Conservation (phyloP, 352 stramenopile species). For the Pilasporangium apinafurcum region DNA sequence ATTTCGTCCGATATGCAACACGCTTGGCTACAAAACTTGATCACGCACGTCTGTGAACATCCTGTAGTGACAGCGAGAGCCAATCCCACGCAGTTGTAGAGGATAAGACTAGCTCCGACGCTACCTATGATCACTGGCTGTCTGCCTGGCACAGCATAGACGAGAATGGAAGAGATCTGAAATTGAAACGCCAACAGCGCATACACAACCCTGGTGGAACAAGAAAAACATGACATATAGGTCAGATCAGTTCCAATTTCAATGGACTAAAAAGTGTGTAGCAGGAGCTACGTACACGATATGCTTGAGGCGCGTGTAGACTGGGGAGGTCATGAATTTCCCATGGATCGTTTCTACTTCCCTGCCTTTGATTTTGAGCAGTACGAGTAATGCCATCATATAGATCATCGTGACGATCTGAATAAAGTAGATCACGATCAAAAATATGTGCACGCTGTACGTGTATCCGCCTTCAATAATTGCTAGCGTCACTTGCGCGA, state of each 20-base stretch:
- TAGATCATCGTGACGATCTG: constrained; percentile 41
- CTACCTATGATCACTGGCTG: constrained; percentile 12
- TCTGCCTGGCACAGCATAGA: constrained; percentile 13
- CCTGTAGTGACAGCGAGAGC: constrained; percentile 30
- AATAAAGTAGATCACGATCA: constrained; percentile 39
- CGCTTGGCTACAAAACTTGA: constrained; percentile 28
- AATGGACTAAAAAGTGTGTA: no score
- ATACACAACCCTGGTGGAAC: constrained; percentile 41
- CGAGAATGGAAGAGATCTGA: constrained; percentile 35
- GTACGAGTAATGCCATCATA: constrained; percentile 27
- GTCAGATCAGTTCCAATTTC: no score
- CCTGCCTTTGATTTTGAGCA: constrained; percentile 33
- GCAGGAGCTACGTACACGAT: constrained; percentile 59
- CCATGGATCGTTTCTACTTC: constrained; percentile 52
- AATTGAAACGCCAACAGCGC: constrained; percentile 49
- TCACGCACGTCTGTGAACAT: constrained; percentile 42
- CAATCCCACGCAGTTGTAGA: constrained; percentile 32
- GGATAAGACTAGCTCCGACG: constrained; percentile 28
- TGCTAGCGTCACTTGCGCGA: constrained; percentile 15
- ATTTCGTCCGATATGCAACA: constrained; percentile 42
- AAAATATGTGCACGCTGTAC: constrained; percentile 18
- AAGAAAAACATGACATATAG: no score
- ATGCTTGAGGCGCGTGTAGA: constrained; percentile 48
- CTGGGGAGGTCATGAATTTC: constrained; percentile 37
- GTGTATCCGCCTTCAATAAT: constrained; percentile 28